phyloP scores from a whole-genome alignment of 352 stramenopile genomes.

The Pythium graminicola region DNA sequence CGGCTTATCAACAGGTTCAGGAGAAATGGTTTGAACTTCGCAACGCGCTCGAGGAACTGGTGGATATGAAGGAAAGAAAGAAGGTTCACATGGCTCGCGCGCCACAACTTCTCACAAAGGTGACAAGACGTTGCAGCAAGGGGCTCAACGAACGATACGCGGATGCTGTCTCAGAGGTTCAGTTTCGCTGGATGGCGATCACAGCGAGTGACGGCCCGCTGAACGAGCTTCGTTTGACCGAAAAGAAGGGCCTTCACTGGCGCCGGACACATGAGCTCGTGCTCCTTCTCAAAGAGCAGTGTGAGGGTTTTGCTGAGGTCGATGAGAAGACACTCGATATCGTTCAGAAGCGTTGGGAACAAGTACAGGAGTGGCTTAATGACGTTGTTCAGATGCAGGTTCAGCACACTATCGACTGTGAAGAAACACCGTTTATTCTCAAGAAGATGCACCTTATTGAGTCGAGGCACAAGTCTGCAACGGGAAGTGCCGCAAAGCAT shows the following conservation, averaged over 20 bases:
- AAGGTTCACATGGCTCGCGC: slow-evolving; percentile 57
- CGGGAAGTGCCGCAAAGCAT: slow-evolving; percentile 2
- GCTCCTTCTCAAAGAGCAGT: slow-evolving; percentile 61
- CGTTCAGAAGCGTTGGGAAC: slow-evolving; percentile 49
- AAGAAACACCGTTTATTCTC: slow-evolving; percentile 57
- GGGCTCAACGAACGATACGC: slow-evolving; percentile 46
- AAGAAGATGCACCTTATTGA: slow-evolving; percentile 59
- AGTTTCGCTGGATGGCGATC: slow-evolving; percentile 74
- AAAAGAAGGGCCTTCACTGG: slow-evolving; percentile 65
- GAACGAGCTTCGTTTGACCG: slow-evolving; percentile 57
- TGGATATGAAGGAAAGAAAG: slow-evolving; percentile 47
- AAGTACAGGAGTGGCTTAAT: slow-evolving; percentile 61
- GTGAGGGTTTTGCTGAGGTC: slow-evolving; percentile 54
- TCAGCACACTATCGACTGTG: slow-evolving; percentile 58
- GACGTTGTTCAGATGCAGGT: slow-evolving; percentile 54
- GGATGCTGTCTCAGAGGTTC: slow-evolving; percentile 53
- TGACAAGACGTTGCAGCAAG: slow-evolving; percentile 46
- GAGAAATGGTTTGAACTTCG: slow-evolving; percentile 47
- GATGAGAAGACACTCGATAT: slow-evolving; percentile 42
- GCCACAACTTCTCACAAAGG: slow-evolving; percentile 41
- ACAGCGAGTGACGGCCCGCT: slow-evolving; percentile 49
- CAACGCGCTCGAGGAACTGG: slow-evolving; percentile 46
- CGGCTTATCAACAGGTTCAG: slow-evolving; percentile 52
- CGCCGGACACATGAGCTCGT: slow-evolving; percentile 63
- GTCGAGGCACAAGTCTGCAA: slow-evolving; percentile 2